Evolutionary conservation across 164 flowering plant species (phyloP), one percentile per base, ranked within the genome.

Genomic region (Warburgia ugandensis): DNA sequence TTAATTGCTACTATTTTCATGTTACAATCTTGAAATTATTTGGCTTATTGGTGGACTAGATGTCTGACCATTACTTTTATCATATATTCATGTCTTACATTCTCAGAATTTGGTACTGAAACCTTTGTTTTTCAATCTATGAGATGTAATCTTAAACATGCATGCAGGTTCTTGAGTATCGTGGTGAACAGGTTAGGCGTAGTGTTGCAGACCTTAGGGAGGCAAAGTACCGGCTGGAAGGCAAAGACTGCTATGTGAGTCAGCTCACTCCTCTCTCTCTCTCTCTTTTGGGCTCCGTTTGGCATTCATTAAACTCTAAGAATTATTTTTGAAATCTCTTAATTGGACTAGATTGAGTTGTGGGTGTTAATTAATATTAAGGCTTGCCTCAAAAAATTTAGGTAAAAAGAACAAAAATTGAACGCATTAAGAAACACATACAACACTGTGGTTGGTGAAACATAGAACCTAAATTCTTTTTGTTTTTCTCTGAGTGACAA

Each of bases 191-290:
- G 64, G 89, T 92, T 40, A 81, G 97, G 67, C 61, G 83, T 39
- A 86, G 85, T 53, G 68, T 92, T 50, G 95, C 99, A 22, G 83
- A 78, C 63, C 51, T 75, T 42, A 81, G 97, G 56, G 99, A 92
- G 68, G 73, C 75, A 42, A 79, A 60, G 5, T 92, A 92, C 48
- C 72, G 71, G 14, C 41, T 41, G 39, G 71, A 80, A 69, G 94
- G 98, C 36, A 92, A 85, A 75, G 91, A 88, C 62, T 92, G 98
- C 73, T 92, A 92, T 61, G 96, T 91, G 57, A 81, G 94, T 57
- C 23, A 2, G 25, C 48, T 47, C 9, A n/a, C 26, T 27, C 37
- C n/a, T 44, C 40, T 28, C 22, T 30, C 30, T 43, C 3, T 30
- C 29, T 52, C 37, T 52, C 33, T 23, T 21, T 5, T 16, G 38